Percentiles rank a stretch among this genome's conserved stretches.
phyloP scores from a whole-genome alignment of 2,329 filamentous ascomycete genomes.

The Sporothrix euskadiensis region DNA sequence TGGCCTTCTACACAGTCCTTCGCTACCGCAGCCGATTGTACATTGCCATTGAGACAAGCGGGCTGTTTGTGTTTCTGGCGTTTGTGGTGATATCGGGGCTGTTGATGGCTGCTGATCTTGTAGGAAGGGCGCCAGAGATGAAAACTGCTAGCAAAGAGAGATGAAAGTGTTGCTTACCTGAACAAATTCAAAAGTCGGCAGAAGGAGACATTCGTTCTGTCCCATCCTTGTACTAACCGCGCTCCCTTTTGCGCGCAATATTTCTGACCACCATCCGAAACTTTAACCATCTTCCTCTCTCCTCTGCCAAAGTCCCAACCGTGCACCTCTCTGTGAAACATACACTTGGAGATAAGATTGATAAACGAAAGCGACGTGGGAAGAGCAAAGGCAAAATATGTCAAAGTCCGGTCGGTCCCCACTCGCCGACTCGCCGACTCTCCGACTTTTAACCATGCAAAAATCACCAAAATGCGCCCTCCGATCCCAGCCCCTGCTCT shows the following conservation, averaged over 20 bases:
- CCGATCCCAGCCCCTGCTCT: background rate
- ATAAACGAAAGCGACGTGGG: background rate
- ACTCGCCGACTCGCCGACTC: background rate
- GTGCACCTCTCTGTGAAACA: background rate
- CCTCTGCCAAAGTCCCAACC: background rate
- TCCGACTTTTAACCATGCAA: background rate
- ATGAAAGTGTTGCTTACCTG: background rate
- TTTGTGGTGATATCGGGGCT: conserved; percentile 22
- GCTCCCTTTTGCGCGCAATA: background rate
- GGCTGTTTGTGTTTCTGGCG: conserved; percentile 39
- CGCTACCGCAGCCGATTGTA: conserved; percentile 43
- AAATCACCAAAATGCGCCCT: too few species aligned
- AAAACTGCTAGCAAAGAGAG: background rate
- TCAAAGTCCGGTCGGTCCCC: background rate
- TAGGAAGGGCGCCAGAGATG: background rate
- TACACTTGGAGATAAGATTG: conserved; percentile 6
- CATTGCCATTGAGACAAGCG: conserved; percentile 44
- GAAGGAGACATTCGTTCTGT: background rate
- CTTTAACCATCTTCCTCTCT: background rate
- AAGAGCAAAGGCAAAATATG: background rate
- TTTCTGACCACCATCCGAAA: background rate
- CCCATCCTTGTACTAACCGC: background rate
- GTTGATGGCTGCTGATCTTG: background rate
- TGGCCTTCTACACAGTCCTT: conserved; percentile 35
- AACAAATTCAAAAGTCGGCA: background rate